Evolutionary conservation across 169 alveolate species (phyloP), one percentile per base, ranked within the genome.

Genomic region (Cyclospora cayetanensis): DNA sequence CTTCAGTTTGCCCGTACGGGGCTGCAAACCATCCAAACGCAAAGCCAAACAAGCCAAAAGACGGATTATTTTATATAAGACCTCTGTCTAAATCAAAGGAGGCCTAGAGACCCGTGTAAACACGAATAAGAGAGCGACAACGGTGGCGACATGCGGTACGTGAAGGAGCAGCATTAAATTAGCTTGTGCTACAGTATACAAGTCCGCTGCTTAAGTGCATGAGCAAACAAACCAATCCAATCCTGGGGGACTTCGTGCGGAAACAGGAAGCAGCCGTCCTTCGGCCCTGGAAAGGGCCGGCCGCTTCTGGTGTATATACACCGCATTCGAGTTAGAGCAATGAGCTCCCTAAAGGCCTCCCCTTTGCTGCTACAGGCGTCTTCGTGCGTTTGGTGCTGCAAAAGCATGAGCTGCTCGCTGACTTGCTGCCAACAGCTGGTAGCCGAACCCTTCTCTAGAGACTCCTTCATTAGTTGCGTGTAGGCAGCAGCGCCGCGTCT

Each of bases 291-390:
- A 34, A 85, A 85, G 25, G 53, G 70, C 41, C 92, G 83, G 41
- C 53, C 76, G 42, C 84, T 85, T 50, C 92, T 66, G 85, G 70
- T 46, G 74, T 85, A 85, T 43, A 85, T 66, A 85, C 92, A 85
- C 85, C 84, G 42, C 92, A 63, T 39, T 3, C 92, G 66, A 20
- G 77, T 46, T 52, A 85, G 84, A 18, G 92, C 92, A 66, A 85
- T 68, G 70, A 63, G 77, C 72, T 85, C 92, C 4, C 92, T 76
- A 9, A 76, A 85, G 35, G 92, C 85, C 39, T 85, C 92, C 1
- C 92, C 92, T 7, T 37, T 46, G 85, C 92, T 85, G 92, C 92
- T 68, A 53, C 92, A 85, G 41, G 92, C 92, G 41, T 85, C 70
- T n/a, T 65, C 92, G 25, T 39, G 46, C 9, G 92, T 76, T 52